Conservation (phyloP, 179 eudicot genomes). For the Amaranthus tricolor region DNA sequence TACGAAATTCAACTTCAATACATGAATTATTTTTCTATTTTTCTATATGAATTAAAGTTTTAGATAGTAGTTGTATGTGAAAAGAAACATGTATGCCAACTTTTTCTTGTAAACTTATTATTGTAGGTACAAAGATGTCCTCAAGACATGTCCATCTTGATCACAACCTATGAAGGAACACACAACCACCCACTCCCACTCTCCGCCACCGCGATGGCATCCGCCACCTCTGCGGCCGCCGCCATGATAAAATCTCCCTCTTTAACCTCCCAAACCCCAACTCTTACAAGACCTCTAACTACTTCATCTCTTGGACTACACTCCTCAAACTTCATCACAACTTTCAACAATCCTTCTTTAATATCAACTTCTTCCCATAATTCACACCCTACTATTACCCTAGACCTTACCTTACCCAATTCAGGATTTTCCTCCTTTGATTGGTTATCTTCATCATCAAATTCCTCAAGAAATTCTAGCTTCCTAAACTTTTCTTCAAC, state of each 20-base stretch:
- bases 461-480: constrained; percentile 25
- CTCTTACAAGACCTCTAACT: constrained; percentile 9
- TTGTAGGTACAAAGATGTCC: constrained; percentile 62
- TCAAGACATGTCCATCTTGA: constrained; percentile 68
- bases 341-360: constrained; percentile 34
- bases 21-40: background rate
- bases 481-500: constrained; percentile 29
- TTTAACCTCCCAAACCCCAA: constrained; percentile 39
- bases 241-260: constrained; percentile 57
- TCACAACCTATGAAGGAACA: constrained; percentile 76
- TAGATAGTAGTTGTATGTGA: too few species aligned
- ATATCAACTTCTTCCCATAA: constrained; percentile 43
- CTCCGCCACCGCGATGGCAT: constrained; percentile 74
- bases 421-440: constrained; percentile 22
- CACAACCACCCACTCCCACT: constrained; percentile 72
- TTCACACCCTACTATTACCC: constrained; percentile 63
- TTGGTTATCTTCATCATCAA: constrained; percentile 26
- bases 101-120: background rate
- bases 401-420: constrained; percentile 59
- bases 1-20: background rate
- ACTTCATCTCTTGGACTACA: constrained; percentile 28
- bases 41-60: too few species aligned
- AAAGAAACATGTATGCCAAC: background rate
- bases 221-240: constrained; percentile 73
- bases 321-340: constrained; percentile 27